Evolutionary conservation across 2,329 filamentous ascomycete species (phyloP).

Genomic region (Colletotrichum viniferum): DNA sequence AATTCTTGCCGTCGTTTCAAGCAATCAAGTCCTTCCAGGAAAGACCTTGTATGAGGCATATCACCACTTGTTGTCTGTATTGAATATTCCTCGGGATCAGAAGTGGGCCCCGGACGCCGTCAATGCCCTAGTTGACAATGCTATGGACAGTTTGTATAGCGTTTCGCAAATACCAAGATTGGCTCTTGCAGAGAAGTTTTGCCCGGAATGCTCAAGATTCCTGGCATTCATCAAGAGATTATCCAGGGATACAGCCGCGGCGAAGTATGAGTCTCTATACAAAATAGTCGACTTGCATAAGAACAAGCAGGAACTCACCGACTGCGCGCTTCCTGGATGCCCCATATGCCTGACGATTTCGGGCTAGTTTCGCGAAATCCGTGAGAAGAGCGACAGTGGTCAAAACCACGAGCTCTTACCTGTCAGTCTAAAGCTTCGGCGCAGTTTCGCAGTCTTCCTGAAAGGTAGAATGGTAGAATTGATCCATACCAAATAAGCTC

Average conservation of each 20-base stretch:
- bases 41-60: not conserved
- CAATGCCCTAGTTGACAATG: not conserved
- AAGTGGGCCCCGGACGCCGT: not conserved
- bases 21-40: not conserved
- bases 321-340: not conserved
- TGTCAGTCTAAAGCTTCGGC: no score
- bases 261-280: fast-evolving
- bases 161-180: not conserved
- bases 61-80: fast-evolving
- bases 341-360: not conserved
- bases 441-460: no score
- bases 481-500: fast-evolving
- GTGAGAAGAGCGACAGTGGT: not conserved
- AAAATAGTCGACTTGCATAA: fast-evolving
- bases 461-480: no score
- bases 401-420: not conserved
- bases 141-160: fast-evolving
- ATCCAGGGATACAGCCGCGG: not conserved
- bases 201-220: not conserved
- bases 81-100: not conserved
- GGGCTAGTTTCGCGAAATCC: fast-evolving
- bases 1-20: not conserved
- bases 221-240: fast-evolving
- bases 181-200: not conserved
- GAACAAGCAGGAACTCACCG: not conserved